Evolutionary conservation across 208 protist genomes (phyloP), one percentile per base, ranked within the genome.

Genomic region (Crithidia acanthocephali): DNA sequence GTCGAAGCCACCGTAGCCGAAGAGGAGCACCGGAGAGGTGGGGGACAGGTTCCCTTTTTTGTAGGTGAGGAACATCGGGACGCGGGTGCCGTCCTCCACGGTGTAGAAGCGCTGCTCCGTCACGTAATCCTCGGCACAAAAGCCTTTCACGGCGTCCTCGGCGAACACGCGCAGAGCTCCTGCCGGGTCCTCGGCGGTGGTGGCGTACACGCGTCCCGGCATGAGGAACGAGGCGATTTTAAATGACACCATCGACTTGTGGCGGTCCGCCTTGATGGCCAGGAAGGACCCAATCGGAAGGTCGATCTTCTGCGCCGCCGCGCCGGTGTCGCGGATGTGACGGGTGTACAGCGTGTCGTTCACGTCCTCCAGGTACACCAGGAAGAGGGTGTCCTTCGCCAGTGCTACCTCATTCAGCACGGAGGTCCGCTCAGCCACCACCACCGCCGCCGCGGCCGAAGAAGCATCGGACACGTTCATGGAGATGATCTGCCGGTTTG

Each of bases 1-100:
- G 72, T 95, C 84, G 65, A 98, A 99, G 68, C 97, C 98, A 32
- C 97, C 97, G 81, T 98, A 98, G 56, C 90, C 96, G 81, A 98
- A 97, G 4, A 98, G 75, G 20, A 97, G 72, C 44, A 94, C 72
- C n/a, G 96, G 94, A 10, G 85, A 94, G 15, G 73, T 23, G 3
- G 91, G 62, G 7, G 86, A 85, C n/a, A 85, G 60, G 15, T 20
- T 32, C 20, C 84, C 84, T 65, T 96, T 97, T 63, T 79, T 78
- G 61, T 92, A 72, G 15, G 98, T 79, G 61, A 98, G 78, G 77
- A 98, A 98, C 88, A 98, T 97, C 45, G 97, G 97, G 62, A 98
- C 92, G 53, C 78, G 77, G 28, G 95, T 98, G 56, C 95, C 97
- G 70, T 98, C 96, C 10, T 69, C 76, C 15, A 92, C 93, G 32